Percentiles rank a stretch among this genome's conserved stretches.
phyloP scores from a whole-genome alignment of 768 basidiomycete species.

The Tremella yokohamensis region DNA sequence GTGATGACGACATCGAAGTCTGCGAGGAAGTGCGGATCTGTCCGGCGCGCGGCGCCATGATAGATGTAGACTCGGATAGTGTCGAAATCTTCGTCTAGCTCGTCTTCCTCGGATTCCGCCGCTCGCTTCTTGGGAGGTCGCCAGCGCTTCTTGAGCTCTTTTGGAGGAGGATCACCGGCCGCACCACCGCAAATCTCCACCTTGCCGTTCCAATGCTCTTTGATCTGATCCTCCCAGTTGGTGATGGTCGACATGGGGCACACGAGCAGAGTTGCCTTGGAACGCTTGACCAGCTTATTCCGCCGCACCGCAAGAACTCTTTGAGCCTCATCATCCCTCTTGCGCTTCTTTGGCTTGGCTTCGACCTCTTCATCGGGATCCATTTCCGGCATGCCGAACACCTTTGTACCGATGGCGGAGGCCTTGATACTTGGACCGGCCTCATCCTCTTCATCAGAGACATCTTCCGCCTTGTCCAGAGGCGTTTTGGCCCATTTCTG shows the following conservation, averaged over 20 bases:
- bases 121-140: constrained; percentile 35
- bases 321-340: constrained; percentile 57
- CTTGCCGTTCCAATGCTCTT: constrained; percentile 91
- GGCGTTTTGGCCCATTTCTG: constrained; percentile 58
- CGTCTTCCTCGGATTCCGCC: constrained; percentile 41
- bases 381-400: constrained; percentile 74
- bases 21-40: constrained; percentile 79
- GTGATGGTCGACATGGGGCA: constrained; percentile 94
- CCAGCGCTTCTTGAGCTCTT: constrained; percentile 28
- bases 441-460: constrained; percentile 16
- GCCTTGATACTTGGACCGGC: constrained; percentile 17
- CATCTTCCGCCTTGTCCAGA: constrained; percentile 53
- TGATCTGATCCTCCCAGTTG: constrained; percentile 98
- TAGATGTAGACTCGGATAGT: constrained; percentile 72
- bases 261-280: constrained; percentile 88
- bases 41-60: constrained; percentile 82
- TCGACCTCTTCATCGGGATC: constrained; percentile 26
- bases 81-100: constrained; percentile 45
- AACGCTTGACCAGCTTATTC: constrained; percentile 54
- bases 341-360: constrained; percentile 67
- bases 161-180: constrained; percentile 48
- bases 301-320: constrained; percentile 44
- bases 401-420: constrained; percentile 52
- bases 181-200: constrained; percentile 78
- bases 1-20: constrained; percentile 97